Conservation (phyloP, 257 asterid species). For the Fraxinus anomala region DNA sequence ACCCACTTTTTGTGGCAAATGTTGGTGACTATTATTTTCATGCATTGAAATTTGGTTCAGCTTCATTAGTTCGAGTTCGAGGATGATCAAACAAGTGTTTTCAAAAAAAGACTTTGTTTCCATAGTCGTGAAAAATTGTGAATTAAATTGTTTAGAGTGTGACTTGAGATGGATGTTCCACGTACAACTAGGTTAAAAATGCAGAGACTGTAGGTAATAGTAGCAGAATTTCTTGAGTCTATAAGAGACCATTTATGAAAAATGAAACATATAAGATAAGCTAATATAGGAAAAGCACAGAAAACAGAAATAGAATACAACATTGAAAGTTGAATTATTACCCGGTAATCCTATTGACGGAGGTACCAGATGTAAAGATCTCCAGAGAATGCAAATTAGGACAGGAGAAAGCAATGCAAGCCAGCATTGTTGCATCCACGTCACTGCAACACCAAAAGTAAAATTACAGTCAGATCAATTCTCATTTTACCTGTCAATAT, state of each 20-base stretch:
- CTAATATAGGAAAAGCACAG: not conserved
- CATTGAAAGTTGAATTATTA: slow-evolving; percentile 29
- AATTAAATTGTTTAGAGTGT: too few species aligned
- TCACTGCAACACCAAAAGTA: slow-evolving; percentile 65
- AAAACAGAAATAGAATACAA: slow-evolving; percentile 6
- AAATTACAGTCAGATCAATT: slow-evolving; percentile 27
- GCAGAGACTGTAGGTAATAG: not conserved
- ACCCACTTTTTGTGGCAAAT: slow-evolving; percentile 83
- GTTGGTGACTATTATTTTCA: slow-evolving; percentile 61
- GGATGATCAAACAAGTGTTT: slow-evolving; percentile 32
- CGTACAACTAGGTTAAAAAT: too few species aligned
- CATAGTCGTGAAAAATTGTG: not conserved
- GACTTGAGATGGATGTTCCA: too few species aligned
- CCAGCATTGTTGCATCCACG: slow-evolving; percentile 82
- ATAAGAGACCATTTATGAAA: not conserved
- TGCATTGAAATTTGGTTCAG: slow-evolving; percentile 40
- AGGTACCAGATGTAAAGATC: slow-evolving; percentile 58
- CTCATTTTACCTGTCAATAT: not conserved
- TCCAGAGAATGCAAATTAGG: slow-evolving; percentile 79
- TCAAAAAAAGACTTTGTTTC: too few species aligned
- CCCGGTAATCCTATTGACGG: slow-evolving; percentile 87
- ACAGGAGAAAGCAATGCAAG: slow-evolving; percentile 96
- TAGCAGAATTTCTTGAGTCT: not conserved
- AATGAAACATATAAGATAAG: not conserved
- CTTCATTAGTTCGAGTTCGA: slow-evolving; percentile 51